Evolutionary conservation across 371 early-diverging fungal species (phyloP).

Genomic region (Haplosporangium sp.): DNA sequence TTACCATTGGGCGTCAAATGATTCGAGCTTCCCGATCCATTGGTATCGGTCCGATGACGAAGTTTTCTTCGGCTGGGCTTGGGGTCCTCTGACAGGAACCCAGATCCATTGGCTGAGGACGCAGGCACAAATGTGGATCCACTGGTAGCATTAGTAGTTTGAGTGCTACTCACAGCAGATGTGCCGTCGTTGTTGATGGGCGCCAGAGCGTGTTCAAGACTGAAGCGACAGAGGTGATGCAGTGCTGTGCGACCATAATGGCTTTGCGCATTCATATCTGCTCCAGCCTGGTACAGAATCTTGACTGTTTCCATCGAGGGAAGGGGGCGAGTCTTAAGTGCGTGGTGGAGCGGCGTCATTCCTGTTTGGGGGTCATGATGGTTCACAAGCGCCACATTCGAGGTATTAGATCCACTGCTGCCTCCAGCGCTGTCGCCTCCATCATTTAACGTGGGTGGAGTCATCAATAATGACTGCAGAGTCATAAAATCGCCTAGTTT

Average conservation of each 20-base stretch:
- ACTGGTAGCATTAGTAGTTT: not conserved
- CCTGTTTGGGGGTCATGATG: constrained; percentile 73
- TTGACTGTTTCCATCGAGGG: constrained; percentile 69
- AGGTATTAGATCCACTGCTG: constrained; percentile 13
- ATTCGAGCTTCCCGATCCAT: constrained; percentile 34
- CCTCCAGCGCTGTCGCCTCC: constrained; percentile 27
- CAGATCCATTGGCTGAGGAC: not conserved
- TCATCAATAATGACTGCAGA: constrained; percentile 64
- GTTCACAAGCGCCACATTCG: constrained; percentile 61
- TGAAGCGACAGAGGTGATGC: constrained; percentile 71
- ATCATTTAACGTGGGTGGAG: constrained; percentile 56
- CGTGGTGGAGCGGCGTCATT: constrained; percentile 73
- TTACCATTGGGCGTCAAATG: constrained; percentile 38
- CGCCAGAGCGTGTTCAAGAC: constrained; percentile 52
- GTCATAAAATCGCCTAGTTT: constrained; percentile 69
- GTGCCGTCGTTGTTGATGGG: constrained; percentile 20
- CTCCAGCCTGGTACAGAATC: constrained; percentile 73
- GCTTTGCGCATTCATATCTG: constrained; percentile 74
- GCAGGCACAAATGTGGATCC: not conserved
- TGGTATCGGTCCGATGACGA: constrained; percentile 35
- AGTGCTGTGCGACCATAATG: constrained; percentile 72
- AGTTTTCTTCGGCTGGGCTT: constrained; percentile 16
- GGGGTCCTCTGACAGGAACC: constrained; percentile 1
- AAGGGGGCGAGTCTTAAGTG: constrained; percentile 69
- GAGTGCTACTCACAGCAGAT: not conserved